Evolutionary conservation across 306 rosid species (phyloP).

Genomic region (Corylus heterophylla): DNA sequence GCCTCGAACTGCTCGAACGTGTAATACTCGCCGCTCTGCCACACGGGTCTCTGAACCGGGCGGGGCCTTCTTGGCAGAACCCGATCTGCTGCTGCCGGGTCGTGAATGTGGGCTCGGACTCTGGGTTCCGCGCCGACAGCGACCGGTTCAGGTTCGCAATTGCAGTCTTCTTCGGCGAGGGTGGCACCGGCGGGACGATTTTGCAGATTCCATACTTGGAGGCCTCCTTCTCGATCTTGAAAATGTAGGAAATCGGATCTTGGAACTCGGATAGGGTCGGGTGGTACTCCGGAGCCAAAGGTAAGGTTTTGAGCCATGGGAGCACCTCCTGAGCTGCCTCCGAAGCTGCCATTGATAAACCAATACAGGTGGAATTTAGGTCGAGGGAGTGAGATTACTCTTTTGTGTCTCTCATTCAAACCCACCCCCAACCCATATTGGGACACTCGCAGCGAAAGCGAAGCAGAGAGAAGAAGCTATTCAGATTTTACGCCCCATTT

Average conservation of each 20-base stretch:
- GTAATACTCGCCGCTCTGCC: conserved; percentile 95
- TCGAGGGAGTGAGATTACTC: not conserved
- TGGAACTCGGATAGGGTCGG: conserved; percentile 79
- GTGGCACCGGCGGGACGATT: conserved; percentile 85
- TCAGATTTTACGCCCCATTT: conserved; percentile 46
- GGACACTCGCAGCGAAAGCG: not conserved
- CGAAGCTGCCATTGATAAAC: conserved; percentile 45
- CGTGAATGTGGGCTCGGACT: conserved; percentile 75
- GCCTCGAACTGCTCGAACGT: conserved; percentile 73
- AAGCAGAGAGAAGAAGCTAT: conserved; percentile 9
- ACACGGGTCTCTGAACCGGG: conserved; percentile 85
- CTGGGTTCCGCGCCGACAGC: conserved; percentile 47
- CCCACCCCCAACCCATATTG: conserved; percentile 1
- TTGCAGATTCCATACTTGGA: conserved; percentile 94
- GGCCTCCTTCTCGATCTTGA: conserved; percentile 97
- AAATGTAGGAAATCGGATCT: conserved; percentile 98
- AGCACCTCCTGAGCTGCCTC: conserved; percentile 75
- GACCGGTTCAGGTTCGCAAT: conserved; percentile 77
- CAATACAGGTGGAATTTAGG: not conserved
- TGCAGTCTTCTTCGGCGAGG: conserved; percentile 75
- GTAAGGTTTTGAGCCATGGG: conserved; percentile 85
- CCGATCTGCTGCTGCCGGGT: conserved; percentile 99
- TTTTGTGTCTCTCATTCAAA: conserved; percentile 45
- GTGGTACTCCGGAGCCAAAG: conserved; percentile 84
- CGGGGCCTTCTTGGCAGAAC: conserved; percentile 80